A percentile compares a stretch with the other conserved stretches of the same genome.
phyloP scores from a whole-genome alignment of 306 rosid species.

The Glycine soja region DNA sequence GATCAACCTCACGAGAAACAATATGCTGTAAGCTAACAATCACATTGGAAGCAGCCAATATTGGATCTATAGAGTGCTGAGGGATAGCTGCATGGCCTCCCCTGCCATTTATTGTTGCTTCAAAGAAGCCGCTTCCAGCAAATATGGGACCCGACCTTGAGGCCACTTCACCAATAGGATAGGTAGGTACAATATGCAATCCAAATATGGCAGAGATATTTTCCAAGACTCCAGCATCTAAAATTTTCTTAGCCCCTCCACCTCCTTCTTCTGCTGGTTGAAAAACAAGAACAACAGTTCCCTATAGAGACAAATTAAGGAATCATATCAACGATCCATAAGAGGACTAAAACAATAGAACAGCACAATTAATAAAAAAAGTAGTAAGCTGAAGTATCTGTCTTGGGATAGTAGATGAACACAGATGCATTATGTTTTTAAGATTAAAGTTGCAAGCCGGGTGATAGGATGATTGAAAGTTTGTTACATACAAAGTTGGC shows the following conservation, averaged over 20 bases:
- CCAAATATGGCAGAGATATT: constrained; percentile 80
- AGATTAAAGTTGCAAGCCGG: constrained; percentile 3
- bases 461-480: constrained; percentile 15
- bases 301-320: constrained; percentile 54
- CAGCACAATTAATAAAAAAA: neutral
- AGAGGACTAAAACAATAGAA: constrained; percentile 31
- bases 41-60: constrained; percentile 82
- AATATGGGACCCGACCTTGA: constrained; percentile 71
- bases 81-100: constrained; percentile 98
- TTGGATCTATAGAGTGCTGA: constrained; percentile 85
- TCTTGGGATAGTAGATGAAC: constrained; percentile 21
- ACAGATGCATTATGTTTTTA: constrained; percentile 10
- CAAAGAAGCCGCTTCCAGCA: constrained; percentile 82
- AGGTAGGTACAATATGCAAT: constrained; percentile 50
- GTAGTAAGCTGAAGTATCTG: neutral
- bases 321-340: constrained; percentile 33
- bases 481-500: constrained; percentile 2
- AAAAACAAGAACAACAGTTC: constrained; percentile 88
- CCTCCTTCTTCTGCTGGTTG: constrained; percentile 99
- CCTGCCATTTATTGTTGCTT: constrained; percentile 80
- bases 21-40: constrained; percentile 87
- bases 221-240: constrained; percentile 69
- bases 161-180: constrained; percentile 66
- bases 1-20: constrained; percentile 87
- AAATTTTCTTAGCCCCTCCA: constrained; percentile 79